Evolutionary conservation across 176 grass and related monocot species (phyloP).

Genomic region (Carex kokanica): DNA sequence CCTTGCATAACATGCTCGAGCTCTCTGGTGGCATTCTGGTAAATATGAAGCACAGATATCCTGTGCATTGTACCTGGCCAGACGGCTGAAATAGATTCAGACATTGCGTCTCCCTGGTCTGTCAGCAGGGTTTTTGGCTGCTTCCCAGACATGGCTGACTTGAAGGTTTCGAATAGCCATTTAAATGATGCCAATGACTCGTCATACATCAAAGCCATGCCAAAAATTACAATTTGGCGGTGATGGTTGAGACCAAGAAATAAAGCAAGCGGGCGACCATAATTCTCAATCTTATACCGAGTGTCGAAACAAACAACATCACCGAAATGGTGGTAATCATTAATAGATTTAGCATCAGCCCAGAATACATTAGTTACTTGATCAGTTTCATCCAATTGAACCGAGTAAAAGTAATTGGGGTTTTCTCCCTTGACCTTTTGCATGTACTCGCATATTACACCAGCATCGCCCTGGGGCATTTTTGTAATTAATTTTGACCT

Average conservation of each 20-base stretch:
- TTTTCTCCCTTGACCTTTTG: conserved; percentile 73
- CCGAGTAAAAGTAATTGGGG: conserved; percentile 79
- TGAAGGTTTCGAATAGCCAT: conserved; percentile 75
- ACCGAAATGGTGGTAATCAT: conserved; percentile 71
- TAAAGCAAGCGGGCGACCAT: conserved; percentile 53
- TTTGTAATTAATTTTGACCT: conserved; percentile 43
- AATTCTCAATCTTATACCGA: conserved; percentile 54
- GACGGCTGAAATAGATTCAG: conserved; percentile 46
- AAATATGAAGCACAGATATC: conserved; percentile 60
- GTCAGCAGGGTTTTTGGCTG: conserved; percentile 76
- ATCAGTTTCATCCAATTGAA: conserved; percentile 81
- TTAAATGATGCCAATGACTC: conserved; percentile 69
- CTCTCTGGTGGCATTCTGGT: conserved; percentile 47
- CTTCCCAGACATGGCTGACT: conserved; percentile 66
- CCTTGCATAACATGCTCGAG: conserved; percentile 48
- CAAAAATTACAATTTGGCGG: conserved; percentile 66
- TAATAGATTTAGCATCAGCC: conserved; percentile 62
- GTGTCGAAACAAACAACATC: conserved; percentile 87
- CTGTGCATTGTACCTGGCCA: conserved; percentile 59
- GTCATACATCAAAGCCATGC: conserved; percentile 58
- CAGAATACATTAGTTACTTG: conserved; percentile 74
- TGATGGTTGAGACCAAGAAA: conserved; percentile 90
- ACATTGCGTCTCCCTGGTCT: conserved; percentile 41
- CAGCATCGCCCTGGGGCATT: conserved; percentile 59
- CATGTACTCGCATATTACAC: conserved; percentile 66